Base-by-base conservation (phyloP, 164 flowering plant genomes). In the Magnolia officinalis region DNA sequence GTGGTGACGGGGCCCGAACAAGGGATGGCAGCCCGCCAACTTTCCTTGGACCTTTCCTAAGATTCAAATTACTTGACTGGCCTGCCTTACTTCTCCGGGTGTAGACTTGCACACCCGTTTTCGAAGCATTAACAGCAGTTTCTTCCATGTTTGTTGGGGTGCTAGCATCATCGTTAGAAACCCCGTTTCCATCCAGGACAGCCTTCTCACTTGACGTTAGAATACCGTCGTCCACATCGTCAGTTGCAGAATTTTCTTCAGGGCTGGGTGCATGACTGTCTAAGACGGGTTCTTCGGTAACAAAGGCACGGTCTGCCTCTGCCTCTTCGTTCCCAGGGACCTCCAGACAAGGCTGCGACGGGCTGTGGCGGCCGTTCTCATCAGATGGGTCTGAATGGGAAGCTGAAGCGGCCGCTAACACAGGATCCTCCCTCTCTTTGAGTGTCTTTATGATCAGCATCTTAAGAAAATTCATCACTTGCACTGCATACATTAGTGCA, bases 381-480 rank as follows among this genome's bases (percentile, higher is more conserved):
- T 89, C 88, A 51, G 81, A 84, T 29, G 91, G 91, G 71, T 87
- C 92, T 16, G 82, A 59, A 50, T 58, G 79, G 19, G 84, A 78
- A 77, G 77, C 75, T n/a, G 83, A 79, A 31, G 82, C 84, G 20
- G 84, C 72, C 26, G 83, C 90, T 55, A 79, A 67, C 16, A 82
- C 75, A 16, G 88, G 75, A 71, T 89, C 94, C 78, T 87, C 85
- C 75, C 97, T 84, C 75, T 86, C 94, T 70, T 77, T 84, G 18
- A 92, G 80, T 2, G 87, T 88, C 83, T 78, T 90, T 16, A 81
- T 20, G 45, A 92, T 87, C 52, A 92, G 90, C 14, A 84, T 88
- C 86, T 89, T 91, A 58, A 92, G 90, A 78, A 91, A 92, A 82
- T 92, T 92, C 97, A 92, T 90, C 74, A 92, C 95, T 88, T 92